Percentiles rank a stretch among this genome's conserved stretches.
phyloP scores from a whole-genome alignment of 2,329 filamentous ascomycete genomes.

The Cladorrhinum sp. region DNA sequence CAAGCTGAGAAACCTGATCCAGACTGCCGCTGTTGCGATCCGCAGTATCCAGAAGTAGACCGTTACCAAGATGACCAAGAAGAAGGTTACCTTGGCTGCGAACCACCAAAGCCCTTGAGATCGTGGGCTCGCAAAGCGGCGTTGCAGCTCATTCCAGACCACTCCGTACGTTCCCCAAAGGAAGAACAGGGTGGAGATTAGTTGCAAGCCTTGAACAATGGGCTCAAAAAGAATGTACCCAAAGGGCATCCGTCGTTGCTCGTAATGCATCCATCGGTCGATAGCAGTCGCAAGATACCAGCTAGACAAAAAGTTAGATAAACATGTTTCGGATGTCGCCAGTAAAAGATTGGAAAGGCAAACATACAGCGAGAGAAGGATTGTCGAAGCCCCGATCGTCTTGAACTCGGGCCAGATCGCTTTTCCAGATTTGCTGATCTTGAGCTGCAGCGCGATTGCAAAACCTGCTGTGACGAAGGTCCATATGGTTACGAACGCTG shows the following conservation, averaged over 20 bases:
- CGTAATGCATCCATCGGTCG: constrained; percentile 23
- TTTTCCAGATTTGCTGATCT: background rate
- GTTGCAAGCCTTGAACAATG: constrained; percentile 12
- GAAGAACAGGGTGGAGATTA: constrained; percentile 17
- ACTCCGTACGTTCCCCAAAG: constrained; percentile 23
- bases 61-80: constrained; percentile 17
- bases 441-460: background rate
- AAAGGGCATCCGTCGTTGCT: constrained; percentile 3
- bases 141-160: constrained; percentile 19
- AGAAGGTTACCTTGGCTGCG: constrained; percentile 16
- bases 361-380: background rate
- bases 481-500: background rate
- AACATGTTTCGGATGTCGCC: too few species aligned
- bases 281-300: constrained; percentile 19
- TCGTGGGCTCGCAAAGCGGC: background rate
- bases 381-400: background rate
- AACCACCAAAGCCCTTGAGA: background rate
- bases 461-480: background rate
- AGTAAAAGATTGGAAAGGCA: too few species aligned
- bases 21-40: constrained; percentile 18
- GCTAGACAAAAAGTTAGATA: too few species aligned
- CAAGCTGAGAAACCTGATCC: constrained; percentile 23
- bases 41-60: constrained; percentile 19
- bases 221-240: constrained; percentile 20
- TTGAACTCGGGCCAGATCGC: background rate